Base-by-base conservation (phyloP, 2,329 filamentous ascomycete species). In the Chaetoscypha palmicola region DNA sequence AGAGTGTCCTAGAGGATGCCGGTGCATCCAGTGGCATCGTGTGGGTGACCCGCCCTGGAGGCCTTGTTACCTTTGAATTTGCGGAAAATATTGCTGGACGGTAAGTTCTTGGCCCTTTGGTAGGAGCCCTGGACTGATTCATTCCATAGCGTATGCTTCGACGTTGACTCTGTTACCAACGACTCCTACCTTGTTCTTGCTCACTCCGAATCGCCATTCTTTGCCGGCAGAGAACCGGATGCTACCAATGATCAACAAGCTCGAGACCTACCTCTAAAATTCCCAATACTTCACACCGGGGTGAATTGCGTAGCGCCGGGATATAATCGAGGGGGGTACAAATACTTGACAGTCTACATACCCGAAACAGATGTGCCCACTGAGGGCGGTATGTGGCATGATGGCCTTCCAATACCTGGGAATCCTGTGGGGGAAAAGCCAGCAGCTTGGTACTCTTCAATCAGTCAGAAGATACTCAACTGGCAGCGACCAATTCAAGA, bases 11-110 rank as follows among this genome's bases (percentile, higher is more conserved):
- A 16, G 14, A 53, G 22, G 44, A 49, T 47, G 53, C 44, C 2
- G 40, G 41, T 10, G 43, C 3, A 28, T 33, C 19, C 2, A 32
- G 17, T n/a, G 47, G 43, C 3, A 36, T 47, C 17, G 41, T 37
- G 2, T 55, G 47, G 43, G 45, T 33, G 23, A 48, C 59, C 17
- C 43, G 50, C 23, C 43, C 58, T 63, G 46, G 64, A 16, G 63
- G 62, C 11, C 50, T 62, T 33, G 49, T 68, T 43, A 67, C 63
- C 4, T 59, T 66, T 35, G 65, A 65, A 41, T 69, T 69, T 46
- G 57, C 48, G 3, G 62, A 69, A 55, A 68, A 69, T 42, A 66
- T 67, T 46, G 61, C 58, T 34, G 66, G 66, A 37, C 57, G 63
- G 66, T 67, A 54, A 38, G 59, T 48, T 24, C 4, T 16, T n/a